A percentile compares a stretch with the other conserved stretches of the same genome.
These are phyloP conservation scores for Rhodotorula sp. DNA, from an alignment of 1,284 basidiomycete genomes.

Conservation along the genomic window DNA sequence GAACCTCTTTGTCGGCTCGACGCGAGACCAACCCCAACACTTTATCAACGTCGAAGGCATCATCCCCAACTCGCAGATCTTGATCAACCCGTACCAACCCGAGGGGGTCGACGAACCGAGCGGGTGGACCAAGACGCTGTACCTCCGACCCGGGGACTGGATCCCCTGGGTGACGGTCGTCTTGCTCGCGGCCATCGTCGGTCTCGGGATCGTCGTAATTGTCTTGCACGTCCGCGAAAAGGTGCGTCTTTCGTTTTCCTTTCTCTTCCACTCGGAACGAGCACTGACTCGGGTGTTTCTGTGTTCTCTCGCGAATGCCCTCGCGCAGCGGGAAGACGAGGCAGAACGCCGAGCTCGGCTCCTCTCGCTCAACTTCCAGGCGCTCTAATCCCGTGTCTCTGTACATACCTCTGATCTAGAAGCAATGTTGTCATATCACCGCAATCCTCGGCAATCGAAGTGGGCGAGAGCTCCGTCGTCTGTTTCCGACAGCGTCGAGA, in stretches of 20 bases:
- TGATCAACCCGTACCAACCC: constrained; percentile 76
- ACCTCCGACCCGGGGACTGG: constrained; percentile 92
- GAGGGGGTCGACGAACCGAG: constrained; percentile 51
- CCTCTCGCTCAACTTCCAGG: constrained; percentile 35
- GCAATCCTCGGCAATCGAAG: too few relatives aligned
- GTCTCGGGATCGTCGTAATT: constrained; percentile 78
- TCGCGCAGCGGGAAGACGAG: constrained; percentile 31
- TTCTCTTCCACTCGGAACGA: background rate
- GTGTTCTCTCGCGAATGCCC: too few relatives aligned
- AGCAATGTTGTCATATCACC: too few relatives aligned
- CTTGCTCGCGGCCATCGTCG: constrained; percentile 68
- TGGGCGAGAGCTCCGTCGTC: too few relatives aligned
- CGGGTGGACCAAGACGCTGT: constrained; percentile 84
- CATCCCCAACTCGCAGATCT: constrained; percentile 93
- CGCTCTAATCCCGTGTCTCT: constrained; percentile 4
- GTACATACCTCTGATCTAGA: too few relatives aligned
- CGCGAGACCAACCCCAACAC: constrained; percentile 64
- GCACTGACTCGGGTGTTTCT: constrained; percentile 4
- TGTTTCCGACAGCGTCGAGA: too few relatives aligned
- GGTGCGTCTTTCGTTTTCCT: constrained; percentile 32
- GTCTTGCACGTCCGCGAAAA: constrained; percentile 89
- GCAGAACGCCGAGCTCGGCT: constrained; percentile 29
- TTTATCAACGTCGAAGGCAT: constrained; percentile 91
- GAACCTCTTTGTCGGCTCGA: constrained; percentile 87
- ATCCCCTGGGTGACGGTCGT: constrained; percentile 93